These are phyloP conservation scores for Scutellaria barbata DNA, from an alignment of 257 asterid species.

Conservation along the genomic window DNA sequence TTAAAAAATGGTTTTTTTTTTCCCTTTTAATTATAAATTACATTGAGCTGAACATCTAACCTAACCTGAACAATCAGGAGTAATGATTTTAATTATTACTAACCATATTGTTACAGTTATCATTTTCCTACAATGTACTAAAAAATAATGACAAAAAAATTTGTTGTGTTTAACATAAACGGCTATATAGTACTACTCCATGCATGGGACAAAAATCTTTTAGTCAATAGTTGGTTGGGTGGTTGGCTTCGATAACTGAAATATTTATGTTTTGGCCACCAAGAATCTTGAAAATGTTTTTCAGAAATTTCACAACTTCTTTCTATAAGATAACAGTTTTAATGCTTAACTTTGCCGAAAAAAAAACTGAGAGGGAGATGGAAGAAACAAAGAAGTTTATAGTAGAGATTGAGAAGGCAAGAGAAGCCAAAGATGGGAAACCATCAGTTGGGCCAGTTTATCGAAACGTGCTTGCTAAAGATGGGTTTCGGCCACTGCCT, in stretches of 20 bases:
- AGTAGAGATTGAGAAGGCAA: slow-evolving; percentile 64
- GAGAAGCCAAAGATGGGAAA: slow-evolving; percentile 57
- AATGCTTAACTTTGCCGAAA: not conserved
- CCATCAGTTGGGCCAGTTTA: slow-evolving; percentile 75
- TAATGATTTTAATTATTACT: not conserved
- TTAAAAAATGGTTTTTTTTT: not conserved
- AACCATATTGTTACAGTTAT: not conserved
- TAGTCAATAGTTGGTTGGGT: slow-evolving; percentile 43
- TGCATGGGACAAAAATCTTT: slow-evolving; percentile 15
- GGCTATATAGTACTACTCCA: not conserved
- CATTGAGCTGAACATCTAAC: slow-evolving; percentile 23
- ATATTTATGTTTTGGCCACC: slow-evolving; percentile 49
- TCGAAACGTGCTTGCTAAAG: slow-evolving; percentile 56
- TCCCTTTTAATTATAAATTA: not conserved
- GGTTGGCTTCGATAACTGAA: slow-evolving; percentile 38
- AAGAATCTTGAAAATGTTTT: slow-evolving; percentile 34
- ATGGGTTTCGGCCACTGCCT: slow-evolving; percentile 70
- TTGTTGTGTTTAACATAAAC: not conserved
- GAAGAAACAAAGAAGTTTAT: slow-evolving; percentile 49
- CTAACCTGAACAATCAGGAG: slow-evolving; percentile 17
- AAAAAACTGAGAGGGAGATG: slow-evolving; percentile 26
- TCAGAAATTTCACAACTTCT: not conserved
- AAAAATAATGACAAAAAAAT: not conserved
- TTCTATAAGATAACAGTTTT: slow-evolving; percentile 37
- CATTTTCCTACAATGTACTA: not conserved